Evolutionary conservation across 2,329 filamentous ascomycete species (phyloP).

Genomic region (Penicillium sp.): DNA sequence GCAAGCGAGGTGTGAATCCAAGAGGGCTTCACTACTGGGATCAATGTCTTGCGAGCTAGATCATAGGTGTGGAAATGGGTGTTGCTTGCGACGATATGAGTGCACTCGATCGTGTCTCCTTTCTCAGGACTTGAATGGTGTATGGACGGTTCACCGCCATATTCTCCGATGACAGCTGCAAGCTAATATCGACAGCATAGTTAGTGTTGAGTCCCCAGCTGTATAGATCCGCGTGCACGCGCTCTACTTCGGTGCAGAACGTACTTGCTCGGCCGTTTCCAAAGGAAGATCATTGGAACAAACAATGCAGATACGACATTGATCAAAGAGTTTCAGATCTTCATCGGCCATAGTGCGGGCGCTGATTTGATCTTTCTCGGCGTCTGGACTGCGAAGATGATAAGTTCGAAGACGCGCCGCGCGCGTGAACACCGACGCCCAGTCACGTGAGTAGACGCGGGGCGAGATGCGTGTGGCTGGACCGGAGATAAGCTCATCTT

Average conservation of each 20-base stretch:
- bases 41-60: constrained; percentile 66
- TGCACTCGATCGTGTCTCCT: constrained; percentile 44
- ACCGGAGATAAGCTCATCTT: too few relatives aligned
- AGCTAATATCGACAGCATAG: constrained; percentile 32
- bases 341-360: constrained; percentile 23
- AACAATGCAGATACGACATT: constrained; percentile 44
- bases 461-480: background rate
- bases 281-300: constrained; percentile 36
- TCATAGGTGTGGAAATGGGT: constrained; percentile 89
- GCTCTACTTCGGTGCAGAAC: constrained; percentile 5
- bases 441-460: constrained; percentile 8
- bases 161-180: constrained; percentile 40
- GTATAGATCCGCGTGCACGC: background rate
- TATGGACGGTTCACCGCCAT: constrained; percentile 46
- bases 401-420: constrained; percentile 7
- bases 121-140: constrained; percentile 34
- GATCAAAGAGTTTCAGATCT: constrained; percentile 37
- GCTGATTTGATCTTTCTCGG: background rate
- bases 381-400: constrained; percentile 2
- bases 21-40: constrained; percentile 72
- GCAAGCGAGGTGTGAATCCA: constrained; percentile 72
- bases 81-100: constrained; percentile 66
- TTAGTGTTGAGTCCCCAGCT: constrained; percentile 1
- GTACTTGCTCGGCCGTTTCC: constrained; percentile 40
- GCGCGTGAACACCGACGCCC: constrained; percentile 11